These are phyloP conservation scores for Cystobasidiopsis lactophilus DNA, from an alignment of 768 basidiomycete species.

Conservation along the genomic window DNA sequence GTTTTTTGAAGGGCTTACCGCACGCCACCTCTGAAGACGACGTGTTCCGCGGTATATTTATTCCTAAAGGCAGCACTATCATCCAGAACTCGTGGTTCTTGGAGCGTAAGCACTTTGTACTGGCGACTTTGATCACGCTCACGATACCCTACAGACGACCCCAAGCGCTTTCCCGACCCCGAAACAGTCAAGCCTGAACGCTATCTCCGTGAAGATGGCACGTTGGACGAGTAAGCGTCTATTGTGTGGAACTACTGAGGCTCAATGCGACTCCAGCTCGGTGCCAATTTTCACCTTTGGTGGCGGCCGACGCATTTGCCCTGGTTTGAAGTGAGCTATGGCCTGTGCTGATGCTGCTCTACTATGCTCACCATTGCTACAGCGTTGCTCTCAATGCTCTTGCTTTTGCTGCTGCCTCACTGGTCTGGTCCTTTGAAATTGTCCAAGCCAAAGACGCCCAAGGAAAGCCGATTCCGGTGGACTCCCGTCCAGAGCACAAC, in stretches of 20 bases:
- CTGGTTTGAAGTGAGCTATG: not conserved
- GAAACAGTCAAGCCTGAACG: not conserved
- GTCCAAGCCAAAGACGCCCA: not conserved
- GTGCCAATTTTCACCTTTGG: not conserved
- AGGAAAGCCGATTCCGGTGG: not conserved
- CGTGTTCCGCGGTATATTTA: not conserved
- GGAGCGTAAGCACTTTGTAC: no score
- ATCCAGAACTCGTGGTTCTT: not conserved
- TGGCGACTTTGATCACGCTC: not conserved
- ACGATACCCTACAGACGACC: no score
- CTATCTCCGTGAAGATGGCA: not conserved
- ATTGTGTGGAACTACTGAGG: no score
- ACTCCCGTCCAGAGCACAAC: not conserved
- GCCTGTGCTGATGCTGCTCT: not conserved
- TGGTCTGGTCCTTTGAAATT: not conserved
- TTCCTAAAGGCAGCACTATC: not conserved
- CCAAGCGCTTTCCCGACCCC: not conserved
- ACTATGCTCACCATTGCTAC: not conserved
- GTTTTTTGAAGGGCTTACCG: not conserved
- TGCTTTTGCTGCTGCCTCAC: not conserved
- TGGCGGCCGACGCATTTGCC: not conserved
- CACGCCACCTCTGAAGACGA: constrained; percentile 2
- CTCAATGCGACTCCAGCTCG: not conserved
- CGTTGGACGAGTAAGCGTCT: no score
- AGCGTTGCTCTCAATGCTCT: not conserved